Evolutionary conservation across 495 filamentous ascomycete species (phyloP).

Genomic region (Aspergillus bridgeri): DNA sequence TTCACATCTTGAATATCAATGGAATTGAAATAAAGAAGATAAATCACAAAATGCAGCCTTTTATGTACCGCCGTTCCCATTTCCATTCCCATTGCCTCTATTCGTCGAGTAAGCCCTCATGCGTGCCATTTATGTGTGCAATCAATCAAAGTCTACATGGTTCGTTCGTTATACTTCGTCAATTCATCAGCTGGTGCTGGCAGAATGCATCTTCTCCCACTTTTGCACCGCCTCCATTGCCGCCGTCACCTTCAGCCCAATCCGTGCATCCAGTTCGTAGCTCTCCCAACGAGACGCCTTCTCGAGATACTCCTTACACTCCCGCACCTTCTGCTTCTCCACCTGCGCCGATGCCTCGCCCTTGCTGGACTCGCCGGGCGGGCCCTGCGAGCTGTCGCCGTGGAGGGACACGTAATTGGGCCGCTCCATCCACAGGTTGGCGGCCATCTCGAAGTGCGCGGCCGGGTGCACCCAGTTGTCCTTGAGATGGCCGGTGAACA

Average conservation of each 20-base stretch:
- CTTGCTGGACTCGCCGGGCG: conserved; percentile 3
- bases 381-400: conserved; percentile 15
- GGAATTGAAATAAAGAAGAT: background rate
- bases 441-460: conserved; percentile 88
- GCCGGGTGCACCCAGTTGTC: conserved; percentile 81
- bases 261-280: conserved; percentile 81
- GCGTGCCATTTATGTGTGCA: background rate
- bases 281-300: conserved; percentile 80
- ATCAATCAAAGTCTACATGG: conserved; percentile 13
- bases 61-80: no score
- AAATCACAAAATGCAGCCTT: background rate
- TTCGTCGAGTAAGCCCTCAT: background rate
- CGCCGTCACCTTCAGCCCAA: conserved; percentile 81
- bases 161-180: conserved; percentile 12
- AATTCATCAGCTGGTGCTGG: conserved; percentile 9
- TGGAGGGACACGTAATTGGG: conserved; percentile 35
- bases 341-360: conserved; percentile 25
- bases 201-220: conserved; percentile 47
- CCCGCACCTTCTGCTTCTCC: conserved; percentile 52
- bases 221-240: conserved; percentile 73
- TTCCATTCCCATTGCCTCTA: background rate
- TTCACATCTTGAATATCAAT: no score
- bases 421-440: conserved; percentile 70
- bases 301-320: conserved; percentile 70
- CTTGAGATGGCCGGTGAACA: conserved; percentile 69